Base-by-base conservation (phyloP, 164 flowering plant genomes). In the Taxillus chinensis region DNA sequence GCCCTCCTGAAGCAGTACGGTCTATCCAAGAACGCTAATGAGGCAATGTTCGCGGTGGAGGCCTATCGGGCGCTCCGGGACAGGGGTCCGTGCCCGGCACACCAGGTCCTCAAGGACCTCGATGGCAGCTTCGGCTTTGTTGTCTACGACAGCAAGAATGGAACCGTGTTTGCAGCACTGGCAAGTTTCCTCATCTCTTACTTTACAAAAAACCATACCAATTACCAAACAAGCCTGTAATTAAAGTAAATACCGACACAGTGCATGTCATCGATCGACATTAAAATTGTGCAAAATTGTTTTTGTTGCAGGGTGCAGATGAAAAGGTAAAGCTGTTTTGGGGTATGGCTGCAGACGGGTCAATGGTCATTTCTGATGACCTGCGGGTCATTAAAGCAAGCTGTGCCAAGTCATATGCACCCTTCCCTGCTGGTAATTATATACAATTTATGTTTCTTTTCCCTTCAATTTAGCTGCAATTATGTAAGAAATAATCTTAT, bases 321-420 rank as follows among this genome's bases (percentile, higher is more conserved):
- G 82, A 76, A 53, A 65, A 68, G 38, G 77, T 74, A 63, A 69
- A 72, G 61, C 74, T 90, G 2, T 83, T 54, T 63, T 90, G 95
- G 97, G 97, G 97, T 3, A 69, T 88, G 65, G 84, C 88, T 15
- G 84, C 80, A 3, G 92, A 88, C 75, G 97, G 91, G 3, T 90
- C 78, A 42, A 78, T 81, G 53, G 88, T 87, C 39, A 74, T 90
- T 17, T 83, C 86, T 5, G 89, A 90, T 54, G 55, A 79, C 53
- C 60, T 79, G 65, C 79, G 71, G 43, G 73, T 82, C 55, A 72
- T 90, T 1, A 86, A 85, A 75, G 77, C 78, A 7, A 70, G 89
- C 48, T 90, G 97, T 73, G 85, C 81, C 8, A 88, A 85, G 56
- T 86, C 97, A 2, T 84, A 76, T 67, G 97, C 92, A 5, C 83